Base-by-base conservation (phyloP, 306 rosid genomes). In the Vicia villosa region DNA sequence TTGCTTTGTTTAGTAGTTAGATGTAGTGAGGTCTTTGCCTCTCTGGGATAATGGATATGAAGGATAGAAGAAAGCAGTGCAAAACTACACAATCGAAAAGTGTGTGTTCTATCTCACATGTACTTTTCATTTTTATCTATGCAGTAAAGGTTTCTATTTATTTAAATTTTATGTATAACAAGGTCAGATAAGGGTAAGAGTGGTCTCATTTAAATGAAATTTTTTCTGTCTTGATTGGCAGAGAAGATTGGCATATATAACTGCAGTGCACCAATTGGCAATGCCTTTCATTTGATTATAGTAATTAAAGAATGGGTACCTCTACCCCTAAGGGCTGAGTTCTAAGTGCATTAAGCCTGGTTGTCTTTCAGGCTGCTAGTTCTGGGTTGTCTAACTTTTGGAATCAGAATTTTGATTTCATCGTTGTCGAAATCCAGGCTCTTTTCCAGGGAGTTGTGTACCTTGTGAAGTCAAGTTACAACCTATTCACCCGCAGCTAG, bases 1-100 rank as follows among this genome's bases (percentile, higher is more conserved):
- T 57, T 66, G 59, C 42, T 72, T 37, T 65, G 43, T 58, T 66
- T 66, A 6, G 49, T 72, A 6, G 49, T 10, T 66, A 36, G 57
- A 20, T 66, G 51, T 60, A 20, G 63, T 16, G 47, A 59, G 28
- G 62, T 55, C 36, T 12, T 24, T 55, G 37, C 37, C 10, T 55
- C 17, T 12, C 10, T 26, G 28, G 38, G 62, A 13, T 55, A 14
- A 20, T 66, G 55, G 49, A 65, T 28, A 67, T 46, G 47, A 10
- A 58, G 10, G 36, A 5, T 16, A 55, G 10, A 12, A 32, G 46
- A 22, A 17, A 78, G 24, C 14, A 24, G 0, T 61, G 72, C 12
- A 52, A 24, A 54, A 10, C 62, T 13, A 42, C 46, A 34, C 12
- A 66, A 4, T 38, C 22, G 24, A 22, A 1, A 38, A 49, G 40